Conservation (phyloP, 2,329 filamentous ascomycete species). For the Penicillium oxalicum region DNA sequence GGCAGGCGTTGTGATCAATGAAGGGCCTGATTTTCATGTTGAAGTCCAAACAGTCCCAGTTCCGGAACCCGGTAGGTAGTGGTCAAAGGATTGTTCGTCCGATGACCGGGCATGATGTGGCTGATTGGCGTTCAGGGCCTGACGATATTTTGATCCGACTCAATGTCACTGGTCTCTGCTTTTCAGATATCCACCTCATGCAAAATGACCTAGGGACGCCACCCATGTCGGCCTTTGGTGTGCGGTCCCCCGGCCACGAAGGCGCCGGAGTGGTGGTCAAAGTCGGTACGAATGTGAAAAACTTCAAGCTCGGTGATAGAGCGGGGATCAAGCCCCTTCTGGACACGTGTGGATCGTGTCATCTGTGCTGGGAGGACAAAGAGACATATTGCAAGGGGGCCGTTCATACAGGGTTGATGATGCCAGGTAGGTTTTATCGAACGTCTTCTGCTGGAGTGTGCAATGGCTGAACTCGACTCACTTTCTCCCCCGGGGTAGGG, state of each 20-base stretch:
- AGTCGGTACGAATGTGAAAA: constrained; percentile 49
- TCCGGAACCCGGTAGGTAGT: constrained; percentile 41
- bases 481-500: constrained; percentile 24
- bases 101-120: background rate
- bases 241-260: constrained; percentile 49
- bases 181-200: constrained; percentile 55
- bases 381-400: constrained; percentile 44
- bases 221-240: constrained; percentile 42
- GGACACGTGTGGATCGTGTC: constrained; percentile 49
- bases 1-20: constrained; percentile 47
- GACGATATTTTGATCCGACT: constrained; percentile 53
- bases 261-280: constrained; percentile 55
- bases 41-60: constrained; percentile 46
- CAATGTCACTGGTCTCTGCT: constrained; percentile 55
- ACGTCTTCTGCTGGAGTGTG: background rate
- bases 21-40: constrained; percentile 46
- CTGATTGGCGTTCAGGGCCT: constrained; percentile 34
- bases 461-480: no score
- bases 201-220: constrained; percentile 47
- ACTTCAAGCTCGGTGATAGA: constrained; percentile 49
- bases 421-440: constrained; percentile 24
- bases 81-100: background rate
- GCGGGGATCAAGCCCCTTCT: constrained; percentile 49
- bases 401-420: constrained; percentile 40
- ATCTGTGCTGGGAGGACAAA: constrained; percentile 47